Evolutionary conservation across 495 filamentous ascomycete species (phyloP).

Genomic region (Penicillium riverlandense): DNA sequence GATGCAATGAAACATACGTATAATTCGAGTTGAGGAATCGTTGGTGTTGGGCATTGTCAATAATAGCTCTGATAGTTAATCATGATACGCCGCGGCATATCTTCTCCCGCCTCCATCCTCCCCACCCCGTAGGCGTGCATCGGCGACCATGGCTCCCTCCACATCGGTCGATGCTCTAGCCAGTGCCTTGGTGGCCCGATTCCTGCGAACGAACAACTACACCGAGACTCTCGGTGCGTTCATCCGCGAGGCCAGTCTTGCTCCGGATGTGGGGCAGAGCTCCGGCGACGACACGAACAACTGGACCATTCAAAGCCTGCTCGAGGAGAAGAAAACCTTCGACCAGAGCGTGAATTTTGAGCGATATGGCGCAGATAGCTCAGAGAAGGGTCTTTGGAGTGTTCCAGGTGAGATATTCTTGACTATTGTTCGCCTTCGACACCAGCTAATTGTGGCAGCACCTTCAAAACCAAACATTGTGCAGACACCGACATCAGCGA

Average conservation of each 20-base stretch:
- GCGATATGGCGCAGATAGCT: slow-evolving; percentile 32
- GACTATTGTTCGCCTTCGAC: background rate
- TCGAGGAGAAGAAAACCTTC: slow-evolving; percentile 59
- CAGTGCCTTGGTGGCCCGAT: slow-evolving; percentile 53
- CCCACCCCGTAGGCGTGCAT: too few species aligned
- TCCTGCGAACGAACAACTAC: slow-evolving; percentile 53
- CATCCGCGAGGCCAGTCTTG: slow-evolving; percentile 53
- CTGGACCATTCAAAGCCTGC: slow-evolving; percentile 55
- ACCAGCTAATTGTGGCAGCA: slow-evolving; percentile 23
- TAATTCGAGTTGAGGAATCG: too few species aligned
- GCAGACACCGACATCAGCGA: slow-evolving; percentile 39
- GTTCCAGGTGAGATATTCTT: slow-evolving; percentile 38
- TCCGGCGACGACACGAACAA: slow-evolving; percentile 37
- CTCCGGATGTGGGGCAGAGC: slow-evolving; percentile 29
- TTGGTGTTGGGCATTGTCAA: too few species aligned
- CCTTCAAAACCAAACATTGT: slow-evolving; percentile 39
- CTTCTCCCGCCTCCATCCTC: too few species aligned
- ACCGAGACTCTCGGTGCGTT: slow-evolving; percentile 53
- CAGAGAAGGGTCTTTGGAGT: slow-evolving; percentile 38
- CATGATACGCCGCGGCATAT: too few species aligned
- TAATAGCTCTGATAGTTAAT: too few species aligned
- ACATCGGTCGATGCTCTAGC: slow-evolving; percentile 18
- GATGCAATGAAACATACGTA: too few species aligned
- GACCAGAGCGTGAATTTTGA: slow-evolving; percentile 53
- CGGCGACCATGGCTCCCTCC: slow-evolving; percentile 12